phyloP scores from a whole-genome alignment of 1,139 yeast species.

The Debaryomyces psychrophilus region DNA sequence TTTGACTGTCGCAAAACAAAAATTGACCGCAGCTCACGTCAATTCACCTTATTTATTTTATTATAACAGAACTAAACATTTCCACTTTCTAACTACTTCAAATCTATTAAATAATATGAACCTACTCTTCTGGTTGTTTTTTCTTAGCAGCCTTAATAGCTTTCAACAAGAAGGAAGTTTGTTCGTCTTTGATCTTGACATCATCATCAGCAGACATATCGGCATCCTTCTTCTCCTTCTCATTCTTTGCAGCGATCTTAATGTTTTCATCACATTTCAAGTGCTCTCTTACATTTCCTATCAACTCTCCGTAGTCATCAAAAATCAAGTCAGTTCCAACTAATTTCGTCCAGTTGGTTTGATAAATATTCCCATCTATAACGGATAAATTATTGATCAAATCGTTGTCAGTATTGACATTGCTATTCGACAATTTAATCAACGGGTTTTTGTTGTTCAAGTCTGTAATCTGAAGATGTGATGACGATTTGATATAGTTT shows the following conservation, averaged over 20 bases:
- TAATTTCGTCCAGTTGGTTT: conserved; percentile 76
- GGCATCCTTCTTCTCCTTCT: conserved; percentile 19
- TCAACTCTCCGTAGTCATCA: conserved; percentile 58
- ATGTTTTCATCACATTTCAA: conserved; percentile 34
- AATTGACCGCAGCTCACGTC: background rate
- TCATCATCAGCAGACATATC: conserved; percentile 18
- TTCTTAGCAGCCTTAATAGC: conserved; percentile 33
- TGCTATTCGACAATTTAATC: conserved; percentile 42
- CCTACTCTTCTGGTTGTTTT: conserved; percentile 14
- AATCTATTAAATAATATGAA: background rate
- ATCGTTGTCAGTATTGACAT: conserved; percentile 14
- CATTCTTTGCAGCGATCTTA: conserved; percentile 25
- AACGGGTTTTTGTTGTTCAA: conserved; percentile 38
- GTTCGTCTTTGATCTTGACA: conserved; percentile 19
- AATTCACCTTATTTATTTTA: background rate
- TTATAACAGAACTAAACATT: background rate
- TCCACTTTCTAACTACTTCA: background rate
- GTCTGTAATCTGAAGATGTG: conserved; percentile 46
- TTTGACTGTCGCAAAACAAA: background rate
- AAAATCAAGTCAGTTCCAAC: conserved; percentile 81
- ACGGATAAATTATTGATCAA: conserved; percentile 35
- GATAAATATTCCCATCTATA: conserved; percentile 56
- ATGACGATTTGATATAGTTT: conserved; percentile 41
- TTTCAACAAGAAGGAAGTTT: conserved; percentile 32
- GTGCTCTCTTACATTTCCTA: conserved; percentile 49